Conservation (phyloP, 768 basidiomycete species). For the Termitomyces titanicus region DNA sequence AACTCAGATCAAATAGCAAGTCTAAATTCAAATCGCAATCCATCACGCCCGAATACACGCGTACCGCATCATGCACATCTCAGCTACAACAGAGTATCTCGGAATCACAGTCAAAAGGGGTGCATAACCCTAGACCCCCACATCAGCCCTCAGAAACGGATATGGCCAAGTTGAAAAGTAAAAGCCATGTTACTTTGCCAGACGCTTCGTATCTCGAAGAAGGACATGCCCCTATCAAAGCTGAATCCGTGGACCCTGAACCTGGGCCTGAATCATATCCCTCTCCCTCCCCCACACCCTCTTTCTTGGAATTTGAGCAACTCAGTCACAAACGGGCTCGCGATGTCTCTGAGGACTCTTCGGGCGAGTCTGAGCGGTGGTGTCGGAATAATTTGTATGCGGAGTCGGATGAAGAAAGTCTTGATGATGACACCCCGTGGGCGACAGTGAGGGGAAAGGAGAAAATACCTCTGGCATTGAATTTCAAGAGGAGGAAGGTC, state of each 20-base stretch:
- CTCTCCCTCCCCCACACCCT: background rate
- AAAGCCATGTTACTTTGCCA: too few relatives aligned
- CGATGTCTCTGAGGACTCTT: background rate
- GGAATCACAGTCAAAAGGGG: background rate
- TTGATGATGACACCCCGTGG: background rate
- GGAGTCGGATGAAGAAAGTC: background rate
- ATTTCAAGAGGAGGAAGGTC: background rate
- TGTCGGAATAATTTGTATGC: background rate
- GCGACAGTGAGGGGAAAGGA: constrained; percentile 2
- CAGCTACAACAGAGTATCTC: background rate
- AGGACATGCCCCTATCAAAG: background rate
- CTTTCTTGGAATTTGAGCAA: background rate
- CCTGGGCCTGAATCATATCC: background rate
- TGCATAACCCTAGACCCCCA: background rate
- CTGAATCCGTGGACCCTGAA: background rate
- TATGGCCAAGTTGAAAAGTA: background rate
- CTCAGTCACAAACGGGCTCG: background rate
- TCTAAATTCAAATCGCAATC: background rate
- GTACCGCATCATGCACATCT: background rate
- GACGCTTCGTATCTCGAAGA: too few relatives aligned
- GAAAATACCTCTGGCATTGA: background rate
- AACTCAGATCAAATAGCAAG: background rate
- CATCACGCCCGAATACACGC: background rate
- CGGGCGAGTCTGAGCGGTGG: background rate
- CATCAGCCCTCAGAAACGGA: background rate